phyloP scores from a whole-genome alignment of 2,329 filamentous ascomycete species.

The Camptophora hylomeconis region DNA sequence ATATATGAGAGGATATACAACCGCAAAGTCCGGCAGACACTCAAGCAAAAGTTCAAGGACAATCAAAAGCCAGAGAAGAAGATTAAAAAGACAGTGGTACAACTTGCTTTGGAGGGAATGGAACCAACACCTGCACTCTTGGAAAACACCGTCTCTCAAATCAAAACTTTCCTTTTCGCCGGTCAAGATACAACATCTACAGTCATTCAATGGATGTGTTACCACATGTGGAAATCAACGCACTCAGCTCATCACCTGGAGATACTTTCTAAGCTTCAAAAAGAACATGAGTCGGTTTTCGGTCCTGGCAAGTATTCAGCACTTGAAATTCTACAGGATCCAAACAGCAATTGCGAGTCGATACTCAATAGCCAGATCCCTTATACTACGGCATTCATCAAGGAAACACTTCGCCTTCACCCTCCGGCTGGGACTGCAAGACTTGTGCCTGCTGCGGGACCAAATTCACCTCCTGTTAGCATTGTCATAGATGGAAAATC shows the following conservation, averaged over 20 bases:
- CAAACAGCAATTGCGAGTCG: constrained; percentile 24
- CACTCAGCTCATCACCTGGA: constrained; percentile 15
- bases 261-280: constrained; percentile 25
- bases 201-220: constrained; percentile 15
- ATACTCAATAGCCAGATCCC: constrained; percentile 36
- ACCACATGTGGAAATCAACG: constrained; percentile 11
- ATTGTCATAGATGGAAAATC: constrained; percentile 26
- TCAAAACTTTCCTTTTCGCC: constrained; percentile 15
- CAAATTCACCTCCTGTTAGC: constrained; percentile 41
- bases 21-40: constrained; percentile 6
- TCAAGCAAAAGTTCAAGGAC: constrained; percentile 7
- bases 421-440: constrained; percentile 13
- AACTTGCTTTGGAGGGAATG: constrained; percentile 9
- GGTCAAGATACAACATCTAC: constrained; percentile 17
- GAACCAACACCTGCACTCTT: constrained; percentile 8
- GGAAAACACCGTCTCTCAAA: constrained; percentile 10
- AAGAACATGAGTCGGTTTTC: constrained; percentile 42
- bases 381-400: constrained; percentile 32
- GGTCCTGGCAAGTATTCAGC: constrained; percentile 24
- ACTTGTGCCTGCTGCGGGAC: constrained; percentile 25
- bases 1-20: constrained; percentile 12
- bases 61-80: constrained; percentile 2
- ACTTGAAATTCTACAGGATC: constrained; percentile 7
- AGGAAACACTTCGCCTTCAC: constrained; percentile 26
- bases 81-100: constrained; percentile 6